Evolutionary conservation across 768 basidiomycete species (phyloP), one percentile per base, ranked within the genome.

Genomic region (Cantharellus cinnabarinus): DNA sequence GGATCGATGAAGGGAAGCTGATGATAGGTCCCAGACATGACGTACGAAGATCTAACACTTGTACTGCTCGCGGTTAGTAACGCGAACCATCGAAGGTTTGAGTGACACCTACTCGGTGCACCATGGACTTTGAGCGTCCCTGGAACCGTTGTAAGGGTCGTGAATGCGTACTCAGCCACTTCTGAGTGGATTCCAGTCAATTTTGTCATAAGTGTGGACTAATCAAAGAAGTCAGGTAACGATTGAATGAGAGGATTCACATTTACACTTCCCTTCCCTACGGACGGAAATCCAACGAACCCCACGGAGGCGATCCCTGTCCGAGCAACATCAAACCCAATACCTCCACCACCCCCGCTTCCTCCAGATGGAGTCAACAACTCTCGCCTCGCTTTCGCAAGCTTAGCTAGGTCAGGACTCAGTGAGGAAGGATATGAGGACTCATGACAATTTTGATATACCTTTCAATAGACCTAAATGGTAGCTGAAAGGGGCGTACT

Each of bases 281-380:
- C 90, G n/a, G 89, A 91, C 29, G 90, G 90, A 68, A 91, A 85
- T 35, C 93, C 93, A 39, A 97, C 91, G 38, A 91, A 90, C 20
- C 94, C 95, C 2, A 76, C 73, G 64, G 68, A 70, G 3, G 74
- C 74, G 65, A 99, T 85, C 69, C 95, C 95, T 15, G 95, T 99
- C 69, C 90, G 78, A 48, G 94, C 94, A 42, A 99, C 95, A 77
- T 99, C 95, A 74, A 99, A 99, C 50, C 95, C 95, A 5, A 89
- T 64, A 38, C 93, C 94, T 1, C 77, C 82, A 0, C 87, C 90
- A 0, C 93, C 93, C 5, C 89, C 83, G 29, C 88, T 77, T 41
- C 82, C 81, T 20, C 76, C 70, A 3, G 84, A 74, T 0, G 86
- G 82, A 5, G 79, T 75, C 64, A 99, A 90, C 58, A 99, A 80